These are phyloP conservation scores for Penicillium odoratum DNA, from an alignment of 495 filamentous ascomycete genomes.

Conservation along the genomic window DNA sequence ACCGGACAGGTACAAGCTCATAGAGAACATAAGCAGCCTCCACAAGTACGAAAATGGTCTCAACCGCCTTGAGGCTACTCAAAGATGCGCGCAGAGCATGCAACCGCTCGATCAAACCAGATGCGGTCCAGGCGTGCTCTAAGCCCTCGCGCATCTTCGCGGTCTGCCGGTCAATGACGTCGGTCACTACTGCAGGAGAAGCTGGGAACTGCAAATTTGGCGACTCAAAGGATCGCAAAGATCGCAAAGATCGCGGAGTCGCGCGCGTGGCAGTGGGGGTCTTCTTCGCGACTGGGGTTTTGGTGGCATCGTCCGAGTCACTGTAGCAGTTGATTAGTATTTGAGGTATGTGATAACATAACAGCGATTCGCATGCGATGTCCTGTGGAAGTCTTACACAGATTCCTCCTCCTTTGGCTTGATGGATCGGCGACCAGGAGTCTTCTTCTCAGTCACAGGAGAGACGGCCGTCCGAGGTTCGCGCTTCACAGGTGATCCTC, in stretches of 20 bases:
- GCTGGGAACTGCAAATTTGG: conserved; percentile 56
- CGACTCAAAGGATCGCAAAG: conserved; percentile 55
- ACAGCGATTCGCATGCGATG: conserved; percentile 4
- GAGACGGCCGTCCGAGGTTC: conserved; percentile 42
- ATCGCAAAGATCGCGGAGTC: conserved; percentile 43
- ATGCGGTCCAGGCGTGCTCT: conserved; percentile 41
- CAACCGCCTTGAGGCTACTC: conserved; percentile 67
- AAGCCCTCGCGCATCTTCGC: conserved; percentile 57
- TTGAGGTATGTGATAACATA: not conserved
- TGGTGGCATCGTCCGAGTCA: conserved; percentile 12
- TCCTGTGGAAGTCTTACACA: conserved; percentile 35
- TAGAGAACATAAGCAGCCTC: conserved; percentile 51
- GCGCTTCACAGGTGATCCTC: conserved; percentile 73
- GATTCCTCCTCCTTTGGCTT: conserved; percentile 44
- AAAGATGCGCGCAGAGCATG: conserved; percentile 60
- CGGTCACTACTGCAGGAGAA: conserved; percentile 80
- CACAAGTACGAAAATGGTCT: conserved; percentile 61
- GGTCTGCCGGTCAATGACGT: conserved; percentile 74
- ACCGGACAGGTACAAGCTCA: conserved; percentile 58
- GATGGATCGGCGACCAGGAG: conserved; percentile 33
- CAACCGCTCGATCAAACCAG: conserved; percentile 42
- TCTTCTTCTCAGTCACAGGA: conserved; percentile 33
- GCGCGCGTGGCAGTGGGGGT: conserved; percentile 10
- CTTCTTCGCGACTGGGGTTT: conserved; percentile 2
- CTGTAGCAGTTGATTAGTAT: conserved; percentile 15